Conservation (phyloP, 2,329 filamentous ascomycete genomes). For the Graphiopsis chlorocephala region DNA sequence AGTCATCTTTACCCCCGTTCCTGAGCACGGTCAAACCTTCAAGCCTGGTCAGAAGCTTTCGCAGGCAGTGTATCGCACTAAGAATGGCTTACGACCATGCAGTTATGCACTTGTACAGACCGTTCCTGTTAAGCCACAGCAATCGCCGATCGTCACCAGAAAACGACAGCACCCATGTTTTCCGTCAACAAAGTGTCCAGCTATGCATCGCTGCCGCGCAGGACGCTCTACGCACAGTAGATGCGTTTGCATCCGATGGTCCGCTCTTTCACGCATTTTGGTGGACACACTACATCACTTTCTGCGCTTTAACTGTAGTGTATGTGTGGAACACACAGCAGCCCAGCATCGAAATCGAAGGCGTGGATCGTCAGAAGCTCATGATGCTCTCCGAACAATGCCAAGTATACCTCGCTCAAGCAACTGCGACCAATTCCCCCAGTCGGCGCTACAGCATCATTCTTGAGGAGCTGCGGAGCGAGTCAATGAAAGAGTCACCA, state of each 20-base stretch:
- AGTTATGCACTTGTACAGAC: slow-evolving; percentile 37
- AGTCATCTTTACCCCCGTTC: slow-evolving; percentile 40
- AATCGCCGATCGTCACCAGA: not conserved
- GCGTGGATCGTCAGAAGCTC: slow-evolving; percentile 26
- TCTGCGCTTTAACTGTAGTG: slow-evolving; percentile 48
- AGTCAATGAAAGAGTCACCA: slow-evolving; percentile 23
- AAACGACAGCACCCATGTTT: not conserved
- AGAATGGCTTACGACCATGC: slow-evolving; percentile 36
- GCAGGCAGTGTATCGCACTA: slow-evolving; percentile 33
- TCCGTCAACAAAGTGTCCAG: slow-evolving; percentile 15
- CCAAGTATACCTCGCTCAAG: slow-evolving; percentile 45
- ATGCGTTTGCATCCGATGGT: slow-evolving; percentile 39
- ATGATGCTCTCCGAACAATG: slow-evolving; percentile 46
- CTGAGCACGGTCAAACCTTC: slow-evolving; percentile 43
- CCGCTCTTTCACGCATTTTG: slow-evolving; percentile 45
- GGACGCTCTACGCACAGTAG: slow-evolving; percentile 30
- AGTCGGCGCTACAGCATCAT: slow-evolving; percentile 50
- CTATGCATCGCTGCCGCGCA: slow-evolving; percentile 17
- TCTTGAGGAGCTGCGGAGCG: slow-evolving; percentile 44
- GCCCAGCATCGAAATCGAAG: slow-evolving; percentile 17
- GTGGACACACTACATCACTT: slow-evolving; percentile 51
- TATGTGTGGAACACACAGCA: slow-evolving; percentile 50
- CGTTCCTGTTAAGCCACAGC: slow-evolving; percentile 26
- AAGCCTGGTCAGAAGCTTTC: slow-evolving; percentile 47
- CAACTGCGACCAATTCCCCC: slow-evolving; percentile 47